Conservation (phyloP, 2,329 filamentous ascomycete species). For the Botryotinia narcissicola region DNA sequence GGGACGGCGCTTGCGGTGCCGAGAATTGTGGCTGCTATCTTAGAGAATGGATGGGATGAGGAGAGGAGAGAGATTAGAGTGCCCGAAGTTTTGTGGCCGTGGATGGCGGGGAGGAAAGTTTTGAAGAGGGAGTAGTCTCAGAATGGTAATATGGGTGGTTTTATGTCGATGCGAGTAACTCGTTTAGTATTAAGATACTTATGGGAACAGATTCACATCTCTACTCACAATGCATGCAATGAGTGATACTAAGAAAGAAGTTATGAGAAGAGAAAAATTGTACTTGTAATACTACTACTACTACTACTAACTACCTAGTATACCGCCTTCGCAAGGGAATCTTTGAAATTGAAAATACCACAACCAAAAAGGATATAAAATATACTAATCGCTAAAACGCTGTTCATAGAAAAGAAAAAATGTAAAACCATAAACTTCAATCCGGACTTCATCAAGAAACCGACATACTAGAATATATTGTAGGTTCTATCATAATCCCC, state of each 20-base stretch:
- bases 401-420: slow-evolving; percentile 23
- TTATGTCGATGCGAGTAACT: background rate
- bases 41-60: slow-evolving; percentile 90
- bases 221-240: background rate
- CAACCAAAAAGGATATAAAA: slow-evolving; percentile 12
- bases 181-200: background rate
- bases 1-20: slow-evolving; percentile 92
- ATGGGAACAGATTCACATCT: background rate
- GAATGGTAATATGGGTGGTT: background rate
- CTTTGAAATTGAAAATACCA: slow-evolving; percentile 10
- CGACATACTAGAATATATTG: slow-evolving; percentile 7
- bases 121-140: slow-evolving; percentile 43
- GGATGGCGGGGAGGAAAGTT: slow-evolving; percentile 74
- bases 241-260: background rate
- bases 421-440: slow-evolving; percentile 17
- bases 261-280: background rate
- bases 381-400: slow-evolving; percentile 32
- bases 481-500: slow-evolving; percentile 9
- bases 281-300: slow-evolving; percentile 1
- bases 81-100: slow-evolving; percentile 75
- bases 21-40: slow-evolving; percentile 78
- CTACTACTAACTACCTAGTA: slow-evolving; percentile 6
- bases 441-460: slow-evolving; percentile 26
- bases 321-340: background rate
- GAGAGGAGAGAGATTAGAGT: slow-evolving; percentile 63